These are phyloP conservation scores for Pseudogymnoascus sp. DNA, from an alignment of 2,329 filamentous ascomycete species.

Conservation along the genomic window DNA sequence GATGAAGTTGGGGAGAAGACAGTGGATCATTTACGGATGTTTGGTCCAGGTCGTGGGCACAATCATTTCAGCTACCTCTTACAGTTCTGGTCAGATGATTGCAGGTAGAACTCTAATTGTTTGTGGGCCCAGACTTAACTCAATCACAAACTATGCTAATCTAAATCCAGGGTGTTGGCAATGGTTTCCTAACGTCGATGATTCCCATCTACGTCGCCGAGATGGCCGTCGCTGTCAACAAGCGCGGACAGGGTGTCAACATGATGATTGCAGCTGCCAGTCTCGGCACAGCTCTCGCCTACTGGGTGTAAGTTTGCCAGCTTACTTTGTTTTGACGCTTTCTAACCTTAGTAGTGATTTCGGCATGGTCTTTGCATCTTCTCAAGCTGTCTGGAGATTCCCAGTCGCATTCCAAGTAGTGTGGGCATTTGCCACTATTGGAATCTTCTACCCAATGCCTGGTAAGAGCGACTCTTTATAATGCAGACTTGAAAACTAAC, in stretches of 20 bases:
- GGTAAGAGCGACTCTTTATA: constrained; percentile 13
- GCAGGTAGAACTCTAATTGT: constrained; percentile 25
- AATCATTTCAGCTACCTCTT: constrained; percentile 24
- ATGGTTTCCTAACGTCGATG: constrained; percentile 27
- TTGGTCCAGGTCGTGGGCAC: constrained; percentile 27
- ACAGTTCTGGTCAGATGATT: constrained; percentile 27
- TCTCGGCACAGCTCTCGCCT: constrained; percentile 25
- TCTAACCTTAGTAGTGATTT: constrained; percentile 24
- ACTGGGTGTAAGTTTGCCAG: constrained; percentile 29
- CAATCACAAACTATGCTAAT: background rate
- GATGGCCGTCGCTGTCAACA: constrained; percentile 23
- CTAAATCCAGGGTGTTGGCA: constrained; percentile 26
- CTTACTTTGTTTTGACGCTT: constrained; percentile 21
- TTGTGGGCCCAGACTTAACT: constrained; percentile 14
- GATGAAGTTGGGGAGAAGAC: background rate
- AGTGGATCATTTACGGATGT: constrained; percentile 13
- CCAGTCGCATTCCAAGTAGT: constrained; percentile 28
- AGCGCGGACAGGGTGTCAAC: constrained; percentile 27
- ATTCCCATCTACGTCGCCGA: constrained; percentile 29
- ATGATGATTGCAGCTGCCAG: constrained; percentile 26
- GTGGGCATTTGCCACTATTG: constrained; percentile 23
- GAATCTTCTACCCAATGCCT: constrained; percentile 15
- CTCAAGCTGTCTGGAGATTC: constrained; percentile 28
- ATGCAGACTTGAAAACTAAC: background rate
- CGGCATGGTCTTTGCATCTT: constrained; percentile 26